phyloP scores from a whole-genome alignment of 176 grass and related monocot species.

The Tillandsia fasciculata region DNA sequence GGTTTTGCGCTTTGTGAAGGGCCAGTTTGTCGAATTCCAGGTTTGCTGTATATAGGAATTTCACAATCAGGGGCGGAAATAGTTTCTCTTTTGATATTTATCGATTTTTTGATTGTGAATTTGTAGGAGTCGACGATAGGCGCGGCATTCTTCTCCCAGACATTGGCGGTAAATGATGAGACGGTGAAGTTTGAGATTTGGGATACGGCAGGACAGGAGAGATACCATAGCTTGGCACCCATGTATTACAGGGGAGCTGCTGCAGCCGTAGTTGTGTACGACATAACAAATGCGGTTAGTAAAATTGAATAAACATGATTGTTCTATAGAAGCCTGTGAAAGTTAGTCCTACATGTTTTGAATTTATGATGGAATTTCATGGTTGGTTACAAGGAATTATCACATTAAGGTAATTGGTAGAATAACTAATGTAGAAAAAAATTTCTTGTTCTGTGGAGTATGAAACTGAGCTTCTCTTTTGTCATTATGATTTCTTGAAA shows the following conservation, averaged over 20 bases:
- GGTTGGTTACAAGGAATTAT: too few species aligned
- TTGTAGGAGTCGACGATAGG: conserved; percentile 85
- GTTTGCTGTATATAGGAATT: conserved; percentile 23
- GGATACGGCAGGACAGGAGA: conserved; percentile 98
- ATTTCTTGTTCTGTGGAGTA: too few species aligned
- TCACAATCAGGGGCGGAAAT: neutral
- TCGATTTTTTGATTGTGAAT: conserved; percentile 5
- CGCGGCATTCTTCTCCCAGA: conserved; percentile 92
- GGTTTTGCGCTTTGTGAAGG: conserved; percentile 89
- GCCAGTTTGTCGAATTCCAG: conserved; percentile 98
- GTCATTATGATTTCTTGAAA: too few species aligned
- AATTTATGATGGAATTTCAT: too few species aligned
- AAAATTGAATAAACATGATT: neutral
- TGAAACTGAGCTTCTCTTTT: too few species aligned
- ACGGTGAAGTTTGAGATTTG: conserved; percentile 99
- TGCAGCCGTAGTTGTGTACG: conserved; percentile 84
- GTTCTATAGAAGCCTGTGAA: neutral
- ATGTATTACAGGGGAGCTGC: conserved; percentile 98
- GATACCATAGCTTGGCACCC: conserved; percentile 92
- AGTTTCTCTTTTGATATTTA: conserved; percentile 1
- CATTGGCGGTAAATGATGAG: conserved; percentile 71
- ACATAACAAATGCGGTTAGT: conserved; percentile 82
- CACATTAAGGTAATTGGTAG: too few species aligned
- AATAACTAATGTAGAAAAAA: too few species aligned
- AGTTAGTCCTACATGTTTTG: too few species aligned